phyloP scores from a whole-genome alignment of 768 basidiomycete species.

The Lactarius pseudohatsudake region DNA sequence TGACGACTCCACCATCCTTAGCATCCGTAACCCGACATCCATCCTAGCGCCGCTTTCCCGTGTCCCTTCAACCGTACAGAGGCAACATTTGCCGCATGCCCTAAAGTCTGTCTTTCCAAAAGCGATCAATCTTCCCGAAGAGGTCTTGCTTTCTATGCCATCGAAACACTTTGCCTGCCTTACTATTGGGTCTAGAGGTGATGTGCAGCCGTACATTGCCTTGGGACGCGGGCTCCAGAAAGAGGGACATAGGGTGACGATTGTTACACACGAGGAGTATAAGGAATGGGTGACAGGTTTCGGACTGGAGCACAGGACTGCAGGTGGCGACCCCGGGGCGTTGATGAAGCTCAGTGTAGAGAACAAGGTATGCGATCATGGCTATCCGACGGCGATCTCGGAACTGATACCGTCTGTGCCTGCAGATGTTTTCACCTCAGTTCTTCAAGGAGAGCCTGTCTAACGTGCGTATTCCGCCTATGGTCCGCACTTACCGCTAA shows the following conservation, averaged over 20 bases:
- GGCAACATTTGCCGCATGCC: conserved; percentile 35
- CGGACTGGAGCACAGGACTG: conserved; percentile 56
- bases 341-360: conserved; percentile 62
- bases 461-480: conserved; percentile 41
- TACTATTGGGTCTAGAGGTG: conserved; percentile 64
- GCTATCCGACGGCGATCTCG: background rate
- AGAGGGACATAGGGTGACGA: conserved; percentile 46
- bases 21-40: conserved; percentile 33
- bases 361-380: conserved; percentile 37
- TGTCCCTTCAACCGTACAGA: conserved; percentile 37
- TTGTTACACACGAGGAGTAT: conserved; percentile 51
- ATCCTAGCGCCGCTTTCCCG: conserved; percentile 51
- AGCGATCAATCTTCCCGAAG: conserved; percentile 48
- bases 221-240: conserved; percentile 41
- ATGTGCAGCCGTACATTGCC: conserved; percentile 53
- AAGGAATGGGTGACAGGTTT: conserved; percentile 59
- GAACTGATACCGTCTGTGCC: conserved; percentile 28
- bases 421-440: conserved; percentile 68
- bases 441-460: conserved; percentile 65
- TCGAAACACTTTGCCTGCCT: conserved; percentile 58
- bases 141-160: conserved; percentile 36
- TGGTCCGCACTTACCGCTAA: conserved; percentile 5
- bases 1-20: background rate
- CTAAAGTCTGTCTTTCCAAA: conserved; percentile 42
- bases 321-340: conserved; percentile 68